These are phyloP conservation scores for Borealophlyctis nickersoniae DNA, from an alignment of 192 early-diverging fungal species.

Conservation along the genomic window DNA sequence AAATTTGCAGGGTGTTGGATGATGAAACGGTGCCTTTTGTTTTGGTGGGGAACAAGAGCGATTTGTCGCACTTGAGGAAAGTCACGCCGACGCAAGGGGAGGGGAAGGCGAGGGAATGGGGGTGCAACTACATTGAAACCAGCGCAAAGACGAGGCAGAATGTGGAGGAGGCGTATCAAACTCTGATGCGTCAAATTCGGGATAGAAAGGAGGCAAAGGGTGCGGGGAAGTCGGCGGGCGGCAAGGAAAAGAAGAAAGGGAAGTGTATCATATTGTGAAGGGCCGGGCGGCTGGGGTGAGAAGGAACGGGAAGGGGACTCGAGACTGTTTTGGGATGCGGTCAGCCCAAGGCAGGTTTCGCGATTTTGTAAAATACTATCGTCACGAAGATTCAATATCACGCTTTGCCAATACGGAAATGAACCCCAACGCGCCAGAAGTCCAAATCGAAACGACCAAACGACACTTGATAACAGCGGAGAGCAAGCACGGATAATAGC, in stretches of 20 bases:
- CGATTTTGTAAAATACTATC: too few relatives aligned
- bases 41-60: conserved; percentile 84
- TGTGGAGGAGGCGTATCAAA: conserved; percentile 73
- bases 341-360: too few relatives aligned
- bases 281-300: too few relatives aligned
- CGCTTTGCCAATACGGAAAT: too few relatives aligned
- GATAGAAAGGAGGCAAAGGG: conserved; percentile 61
- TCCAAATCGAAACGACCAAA: too few relatives aligned
- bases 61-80: conserved; percentile 71
- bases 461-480: too few relatives aligned
- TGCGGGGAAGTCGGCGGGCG: conserved; percentile 23
- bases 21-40: conserved; percentile 82
- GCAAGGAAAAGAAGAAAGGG: conserved; percentile 32
- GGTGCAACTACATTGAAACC: conserved; percentile 84
- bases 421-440: too few relatives aligned
- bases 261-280: conserved; percentile 31
- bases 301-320: too few relatives aligned
- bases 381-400: too few relatives aligned
- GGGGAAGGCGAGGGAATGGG: conserved; percentile 74
- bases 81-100: conserved; percentile 75
- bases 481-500: too few relatives aligned
- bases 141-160: conserved; percentile 87
- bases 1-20: conserved; percentile 79
- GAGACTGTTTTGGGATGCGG: too few relatives aligned
- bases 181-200: conserved; percentile 73